Evolutionary conservation across 495 filamentous ascomycete genomes (phyloP), one percentile per base, ranked within the genome.

Genomic region (Lentithecium fluviatile): DNA sequence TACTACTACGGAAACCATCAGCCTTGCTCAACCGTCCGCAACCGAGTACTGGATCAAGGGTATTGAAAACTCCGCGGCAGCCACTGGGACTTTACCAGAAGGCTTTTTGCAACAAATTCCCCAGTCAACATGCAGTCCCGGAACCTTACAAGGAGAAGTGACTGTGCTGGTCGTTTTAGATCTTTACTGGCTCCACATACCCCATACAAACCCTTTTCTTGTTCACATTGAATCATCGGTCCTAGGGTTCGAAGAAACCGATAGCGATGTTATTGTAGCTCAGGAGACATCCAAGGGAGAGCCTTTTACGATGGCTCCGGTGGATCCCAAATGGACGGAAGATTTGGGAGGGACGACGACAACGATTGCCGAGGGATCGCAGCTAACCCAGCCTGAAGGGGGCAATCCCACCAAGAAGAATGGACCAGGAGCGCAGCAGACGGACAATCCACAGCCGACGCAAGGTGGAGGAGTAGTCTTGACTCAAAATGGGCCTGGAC

Each of bases 191-290:
- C 20, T 38, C n/a, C 11, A 36, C 19, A 12, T 37, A 12, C 8
- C 8, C 0, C 6, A 11, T 15, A 15, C 36, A 1, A 58, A 45
- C 24, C 65, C 65, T 1, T 64, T 65, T 40, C 21, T 64, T 23
- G 56, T 68, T 8, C 65, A 68, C 36, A 43, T 61, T 13, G 65
- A 68, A 65, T 58, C 51, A n/a, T 46, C 36, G n/a, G 65, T 34
- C 1, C 20, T 61, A 2, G 57, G 60, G 2, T 57, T 68, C 34
- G 62, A 61, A n/a, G 49, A 48, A 10, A 2, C 21, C 5, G 40
- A 37, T 21, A 26, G 36, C 45, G 20, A 42, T 32, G 26, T 55
- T 15, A 6, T 21, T 1, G 26, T 40, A 4, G 19, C 12, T 17
- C 45, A 49, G 20, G 40, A 25, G 3, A n/a, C 20, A 12, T 15